phyloP scores from a whole-genome alignment of 495 filamentous ascomycete genomes.

The Penicillium bialowiezense region DNA sequence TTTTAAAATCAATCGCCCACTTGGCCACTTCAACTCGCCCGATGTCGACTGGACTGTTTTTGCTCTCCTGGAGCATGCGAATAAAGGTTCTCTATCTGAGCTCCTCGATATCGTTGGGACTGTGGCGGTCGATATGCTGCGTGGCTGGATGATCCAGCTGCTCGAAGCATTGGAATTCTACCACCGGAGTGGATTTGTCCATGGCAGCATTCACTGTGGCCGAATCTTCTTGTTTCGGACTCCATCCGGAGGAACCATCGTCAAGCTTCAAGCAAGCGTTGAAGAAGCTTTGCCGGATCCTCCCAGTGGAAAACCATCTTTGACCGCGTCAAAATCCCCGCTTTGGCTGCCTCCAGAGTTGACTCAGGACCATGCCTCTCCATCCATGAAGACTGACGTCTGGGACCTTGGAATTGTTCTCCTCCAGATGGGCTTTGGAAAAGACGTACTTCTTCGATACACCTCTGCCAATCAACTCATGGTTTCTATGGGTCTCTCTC shows the following conservation, averaged over 20 bases:
- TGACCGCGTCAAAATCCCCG: constrained; percentile 64
- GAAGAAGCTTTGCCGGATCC: constrained; percentile 40
- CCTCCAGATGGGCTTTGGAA: constrained; percentile 91
- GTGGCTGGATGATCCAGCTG: constrained; percentile 85
- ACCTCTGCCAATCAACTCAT: constrained; percentile 71
- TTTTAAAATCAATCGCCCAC: constrained; percentile 64
- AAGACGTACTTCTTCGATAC: constrained; percentile 71
- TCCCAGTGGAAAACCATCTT: constrained; percentile 32
- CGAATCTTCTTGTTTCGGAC: constrained; percentile 66
- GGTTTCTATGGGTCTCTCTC: constrained; percentile 62
- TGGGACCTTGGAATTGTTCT: constrained; percentile 92
- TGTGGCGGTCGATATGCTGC: constrained; percentile 67
- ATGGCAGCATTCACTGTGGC: constrained; percentile 71
- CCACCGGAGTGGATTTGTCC: constrained; percentile 76
- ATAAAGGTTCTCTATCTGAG: constrained; percentile 79
- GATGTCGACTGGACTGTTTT: constrained; percentile 69
- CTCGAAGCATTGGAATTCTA: constrained; percentile 85
- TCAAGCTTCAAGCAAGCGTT: constrained; percentile 44
- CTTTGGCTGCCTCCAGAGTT: constrained; percentile 85
- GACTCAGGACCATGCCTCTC: constrained; percentile 53
- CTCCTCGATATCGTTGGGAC: constrained; percentile 72
- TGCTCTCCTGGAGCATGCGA: constrained; percentile 72
- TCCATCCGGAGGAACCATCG: constrained; percentile 36
- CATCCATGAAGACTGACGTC: constrained; percentile 81
- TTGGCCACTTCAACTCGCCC: constrained; percentile 21